Evolutionary conservation across 2,329 filamentous ascomycete genomes (phyloP), one percentile per base, ranked within the genome.

Genomic region (Pyrenophora seminiperda): DNA sequence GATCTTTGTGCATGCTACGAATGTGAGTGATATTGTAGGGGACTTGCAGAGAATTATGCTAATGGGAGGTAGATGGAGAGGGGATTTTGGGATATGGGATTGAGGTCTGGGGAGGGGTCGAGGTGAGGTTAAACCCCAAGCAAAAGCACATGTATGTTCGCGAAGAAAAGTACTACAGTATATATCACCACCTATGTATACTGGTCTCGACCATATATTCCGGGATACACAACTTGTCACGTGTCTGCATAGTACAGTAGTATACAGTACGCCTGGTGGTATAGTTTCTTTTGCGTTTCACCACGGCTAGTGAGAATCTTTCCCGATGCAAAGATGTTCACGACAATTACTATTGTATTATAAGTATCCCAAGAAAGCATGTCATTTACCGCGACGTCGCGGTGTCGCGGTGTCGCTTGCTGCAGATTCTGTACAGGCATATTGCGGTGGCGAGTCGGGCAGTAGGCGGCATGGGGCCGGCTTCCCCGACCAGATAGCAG

Each of bases 1-100:
- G 58, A 90, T 97, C 41, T 97, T 97, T 67, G 84, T 91, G 38
- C 88, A 91, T 61, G 90, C 88, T n/a, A 95, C 91, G 13, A 89
- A 87, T 78, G 89, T 90, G 71, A 74, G 81, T 68, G 41, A 19
- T 30, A 37, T 19, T 5, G 10, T 19, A 40, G 27, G 33, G 11
- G 20, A 17, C 7, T 15, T 47, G 40, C 45, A 36, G 10, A 13
- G 14, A 7, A n/a, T 7, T 10, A 19, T 37, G 57, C 62, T 60
- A 43, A 65, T 29, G 36, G 19, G 29, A 36, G 42, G 17, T 70
- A 89, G 82, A 84, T 90, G 81, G 88, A 91, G 72, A 85, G 83
- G 56, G 83, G 81, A 1, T 91, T 91, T 67, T 91, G 88, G 88
- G 81, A 88, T 47, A 89, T 90, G 85, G 83, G 82, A 1, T 61